Percentiles rank a stretch among this genome's conserved stretches.
These are phyloP conservation scores for Diaporthe australafricana DNA, from an alignment of 2,329 filamentous ascomycete species.

Conservation along the genomic window DNA sequence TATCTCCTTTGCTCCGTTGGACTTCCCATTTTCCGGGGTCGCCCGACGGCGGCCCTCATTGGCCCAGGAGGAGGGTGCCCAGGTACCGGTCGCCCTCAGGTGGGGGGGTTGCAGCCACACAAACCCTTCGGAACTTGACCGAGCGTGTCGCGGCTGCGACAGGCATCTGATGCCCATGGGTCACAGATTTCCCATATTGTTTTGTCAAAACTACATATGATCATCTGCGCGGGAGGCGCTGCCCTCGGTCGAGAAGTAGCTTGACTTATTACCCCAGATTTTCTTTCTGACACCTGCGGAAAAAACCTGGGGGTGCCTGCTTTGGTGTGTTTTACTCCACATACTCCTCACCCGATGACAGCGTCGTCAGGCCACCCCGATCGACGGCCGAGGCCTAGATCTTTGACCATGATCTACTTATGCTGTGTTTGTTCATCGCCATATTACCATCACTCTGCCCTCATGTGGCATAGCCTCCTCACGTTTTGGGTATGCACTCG, in stretches of 20 bases:
- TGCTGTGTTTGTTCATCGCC: background rate
- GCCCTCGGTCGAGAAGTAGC: background rate
- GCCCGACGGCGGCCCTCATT: conserved; percentile 15
- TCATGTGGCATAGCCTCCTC: background rate
- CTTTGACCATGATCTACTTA: background rate
- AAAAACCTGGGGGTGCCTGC: conserved; percentile 9
- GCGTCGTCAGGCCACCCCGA: conserved; percentile 23
- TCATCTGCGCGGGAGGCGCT: conserved; percentile 5
- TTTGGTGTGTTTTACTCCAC: background rate
- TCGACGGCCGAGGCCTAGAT: conserved; percentile 12
- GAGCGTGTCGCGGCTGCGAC: conserved; percentile 15
- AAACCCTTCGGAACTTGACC: conserved; percentile 14
- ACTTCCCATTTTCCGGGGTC: conserved; percentile 17
- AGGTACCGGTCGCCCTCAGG: conserved; percentile 6
- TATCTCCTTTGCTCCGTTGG: conserved; percentile 17
- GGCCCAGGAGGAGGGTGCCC: conserved; percentile 7
- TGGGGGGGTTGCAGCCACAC: conserved; percentile 22
- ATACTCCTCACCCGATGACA: conserved; percentile 21
- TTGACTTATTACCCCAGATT: conserved; percentile 23
- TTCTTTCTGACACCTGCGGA: conserved; percentile 11
- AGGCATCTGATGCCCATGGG: conserved; percentile 15
- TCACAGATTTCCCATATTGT: conserved; percentile 22
- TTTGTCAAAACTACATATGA: background rate
- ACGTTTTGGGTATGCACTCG: background rate
- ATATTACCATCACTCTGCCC: background rate